Evolutionary conservation across 73 alveolate species (phyloP).

Genomic region (Blepharisma japonicum): DNA sequence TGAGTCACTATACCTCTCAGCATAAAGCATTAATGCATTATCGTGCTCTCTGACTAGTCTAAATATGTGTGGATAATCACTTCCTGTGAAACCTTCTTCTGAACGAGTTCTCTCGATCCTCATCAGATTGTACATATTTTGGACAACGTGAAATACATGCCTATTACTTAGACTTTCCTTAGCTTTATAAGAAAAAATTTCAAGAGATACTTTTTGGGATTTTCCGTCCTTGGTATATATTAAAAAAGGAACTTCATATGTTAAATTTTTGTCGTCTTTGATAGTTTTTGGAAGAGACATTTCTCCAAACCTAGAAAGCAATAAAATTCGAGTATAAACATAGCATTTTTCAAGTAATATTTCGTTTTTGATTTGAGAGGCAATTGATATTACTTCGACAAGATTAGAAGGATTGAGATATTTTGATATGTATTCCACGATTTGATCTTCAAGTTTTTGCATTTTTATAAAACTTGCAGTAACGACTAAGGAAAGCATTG

Average conservation of each 20-base stretch:
- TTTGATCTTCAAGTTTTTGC: background rate
- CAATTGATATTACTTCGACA: background rate
- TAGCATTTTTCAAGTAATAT: background rate
- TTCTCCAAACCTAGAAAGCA: background rate
- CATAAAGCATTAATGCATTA: background rate
- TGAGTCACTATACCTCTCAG: conserved; percentile 14
- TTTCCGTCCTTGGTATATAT: background rate
- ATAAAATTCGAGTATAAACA: background rate
- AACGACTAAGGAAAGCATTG: conserved; percentile 8
- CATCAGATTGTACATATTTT: background rate
- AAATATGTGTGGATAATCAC: conserved; percentile 28
- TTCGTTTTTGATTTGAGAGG: background rate
- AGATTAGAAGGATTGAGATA: background rate
- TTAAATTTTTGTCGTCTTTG: background rate
- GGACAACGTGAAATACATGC: background rate
- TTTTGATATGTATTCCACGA: background rate
- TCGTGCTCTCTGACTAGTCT: conserved; percentile 30
- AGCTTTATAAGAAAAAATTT: conserved; percentile 21
- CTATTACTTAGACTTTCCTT: background rate
- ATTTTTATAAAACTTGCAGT: conserved; percentile 7
- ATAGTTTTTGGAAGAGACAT: background rate
- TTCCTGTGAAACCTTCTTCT: conserved; percentile 31
- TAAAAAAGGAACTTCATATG: background rate
- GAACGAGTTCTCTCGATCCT: conserved; percentile 15
- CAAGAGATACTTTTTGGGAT: background rate